Evolutionary conservation across 2,329 filamentous ascomycete genomes (phyloP).

Genomic region (Venturia nashicola): DNA sequence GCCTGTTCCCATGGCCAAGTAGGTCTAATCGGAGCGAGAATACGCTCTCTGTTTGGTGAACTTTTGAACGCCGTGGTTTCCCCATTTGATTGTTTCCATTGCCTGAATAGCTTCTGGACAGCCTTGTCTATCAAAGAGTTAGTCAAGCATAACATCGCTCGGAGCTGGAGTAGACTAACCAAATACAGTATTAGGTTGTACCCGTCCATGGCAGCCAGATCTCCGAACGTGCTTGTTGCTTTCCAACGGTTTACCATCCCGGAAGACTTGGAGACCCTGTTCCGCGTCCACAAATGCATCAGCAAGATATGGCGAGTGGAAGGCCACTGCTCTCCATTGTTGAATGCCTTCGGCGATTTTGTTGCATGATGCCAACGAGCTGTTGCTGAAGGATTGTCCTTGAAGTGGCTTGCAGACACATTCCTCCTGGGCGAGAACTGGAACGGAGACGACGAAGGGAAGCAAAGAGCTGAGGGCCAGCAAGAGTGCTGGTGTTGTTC

Average conservation of each 20-base stretch:
- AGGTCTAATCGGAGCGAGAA: not conserved
- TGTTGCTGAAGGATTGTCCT: not conserved
- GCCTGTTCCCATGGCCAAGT: conserved; percentile 2
- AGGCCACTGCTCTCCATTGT: conserved; percentile 2
- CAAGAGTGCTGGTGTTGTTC: not conserved
- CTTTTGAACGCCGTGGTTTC: not conserved
- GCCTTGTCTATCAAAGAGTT: not conserved
- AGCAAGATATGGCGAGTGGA: conserved; percentile 4
- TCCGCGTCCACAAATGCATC: conserved; percentile 4
- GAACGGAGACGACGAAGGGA: not conserved
- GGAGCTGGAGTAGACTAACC: not conserved
- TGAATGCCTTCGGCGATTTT: not conserved
- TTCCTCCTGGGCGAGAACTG: conserved; percentile 6
- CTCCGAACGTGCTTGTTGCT: not conserved
- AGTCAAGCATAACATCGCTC: not conserved
- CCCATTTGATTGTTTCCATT: not conserved
- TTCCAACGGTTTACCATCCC: not conserved
- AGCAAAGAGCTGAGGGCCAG: not conserved
- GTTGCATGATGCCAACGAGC: conserved; percentile 4
- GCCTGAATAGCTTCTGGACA: not conserved
- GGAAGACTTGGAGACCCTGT: not conserved
- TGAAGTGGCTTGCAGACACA: conserved; percentile 3
- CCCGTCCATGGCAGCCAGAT: not conserved
- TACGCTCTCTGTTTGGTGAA: not conserved
- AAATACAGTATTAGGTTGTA: not conserved